Evolutionary conservation across 192 early-diverging fungal species (phyloP), one percentile per base, ranked within the genome.

Genomic region (Irineochytrium annulatum): DNA sequence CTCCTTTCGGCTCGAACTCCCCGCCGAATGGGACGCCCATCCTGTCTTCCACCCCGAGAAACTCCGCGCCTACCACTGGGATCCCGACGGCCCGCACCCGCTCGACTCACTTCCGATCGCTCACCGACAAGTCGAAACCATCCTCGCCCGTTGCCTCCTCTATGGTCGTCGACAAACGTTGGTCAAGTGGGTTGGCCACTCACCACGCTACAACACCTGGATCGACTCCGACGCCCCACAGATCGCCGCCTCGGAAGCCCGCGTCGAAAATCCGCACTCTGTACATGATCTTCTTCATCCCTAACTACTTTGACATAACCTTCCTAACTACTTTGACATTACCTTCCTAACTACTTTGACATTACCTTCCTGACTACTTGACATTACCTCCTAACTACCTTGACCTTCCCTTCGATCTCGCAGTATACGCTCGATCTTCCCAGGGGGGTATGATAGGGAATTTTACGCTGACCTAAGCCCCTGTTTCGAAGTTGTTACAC

Each of bases 1-100:
- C 4, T 11, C 14, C 27, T 55, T 14, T 29, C 54, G 22, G 20
- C 54, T 55, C 54, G 29, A 28, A 14, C 31, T 55, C 14, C 54
- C 54, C 11, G 33, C 30, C 13, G 54, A 22, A 14, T 55, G 54
- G 54, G 8, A 55, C 33, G 29, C 33, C 27, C 54, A 55, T 35
- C 5, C 5, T 33, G 54, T 55, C 14, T 55, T 55, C 31, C 54
- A 55, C 54, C 54, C 54, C 5, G 54, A 55, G 14, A 55, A 55
- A 32, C 31, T 55, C 6, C 17, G 29, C 8, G 13, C 29, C 20
- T 55, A 33, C 22, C 33, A 14, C 33, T 55, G 54, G 54, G 54
- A 55, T 22, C 13, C 17, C 33, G 22, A 28, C 22, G 34, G 14
- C 20, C 17, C 20, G 14, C 22, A 58, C 26, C 39, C 57, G 17